Evolutionary conservation across 805 yeast genomes (phyloP), one percentile per base, ranked within the genome.

Genomic region (Wickerhamomyces bisporus): DNA sequence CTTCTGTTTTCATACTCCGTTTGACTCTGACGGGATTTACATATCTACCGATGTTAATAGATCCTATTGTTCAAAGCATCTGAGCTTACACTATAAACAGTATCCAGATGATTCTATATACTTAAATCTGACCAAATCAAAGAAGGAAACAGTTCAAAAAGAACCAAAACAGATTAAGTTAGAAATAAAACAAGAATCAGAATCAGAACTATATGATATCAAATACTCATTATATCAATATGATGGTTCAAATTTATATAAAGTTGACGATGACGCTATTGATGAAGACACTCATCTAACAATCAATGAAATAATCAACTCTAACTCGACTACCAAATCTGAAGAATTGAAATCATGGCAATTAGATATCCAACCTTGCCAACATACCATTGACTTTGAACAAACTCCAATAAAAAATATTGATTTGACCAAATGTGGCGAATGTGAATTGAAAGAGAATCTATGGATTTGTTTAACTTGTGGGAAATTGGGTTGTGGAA

Each of bases 401-500:
- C 82, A 78, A 43, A 28, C 42, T 3, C 46, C 62, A 2, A 38
- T 44, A 1, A 9, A 39, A n/a, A 19, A 52, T 33, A 18, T 57
- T 3, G 66, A 73, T 25, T 44, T 72, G 4, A 43, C 66, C 0
- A 53, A 71, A 34, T 85, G 94, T 58, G 44, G 49, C 3, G 58
- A 57, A 10, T 85, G 95, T 63, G 84, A 73, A 2, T 65, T 93
- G 46, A 60, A 62, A 23, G 84, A 81, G 47, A 93, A 93, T 56
- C 62, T 93, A 33, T 93, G 99, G 99, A 68, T 93, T 14, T 93
- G 99, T 65, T 62, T 93, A 32, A 74, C 75, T 34, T 93, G 98
- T 70, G 98, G 98, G 2, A 64, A 73, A n/a, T 51, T 88, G 10
- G 96, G 96, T 5, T 93, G 99, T 64, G 99, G 99, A 6, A 69